Evolutionary conservation across 2,329 filamentous ascomycete genomes (phyloP), one percentile per base, ranked within the genome.

Genomic region (Juglanconis juglandina): DNA sequence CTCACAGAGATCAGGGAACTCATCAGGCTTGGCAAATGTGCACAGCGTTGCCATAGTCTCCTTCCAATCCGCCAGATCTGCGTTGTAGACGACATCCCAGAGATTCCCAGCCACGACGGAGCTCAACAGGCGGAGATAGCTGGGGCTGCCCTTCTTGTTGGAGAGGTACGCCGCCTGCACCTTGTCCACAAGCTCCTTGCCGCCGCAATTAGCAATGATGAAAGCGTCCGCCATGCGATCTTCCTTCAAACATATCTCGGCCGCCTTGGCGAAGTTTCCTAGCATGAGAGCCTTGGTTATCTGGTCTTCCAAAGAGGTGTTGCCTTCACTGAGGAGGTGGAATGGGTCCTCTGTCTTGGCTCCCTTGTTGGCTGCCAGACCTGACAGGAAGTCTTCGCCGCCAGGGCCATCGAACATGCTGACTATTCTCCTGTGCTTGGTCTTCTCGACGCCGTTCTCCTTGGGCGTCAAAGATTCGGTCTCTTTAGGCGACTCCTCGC

Each of bases 61-160:
- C 77, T 96, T 98, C 96, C 95, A 99, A 75, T 95, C 90, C 56
- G 84, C 83, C 50, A 99, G 79, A 70, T 97, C 91, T 7, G 94
- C 95, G 70, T 99, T 99, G 77, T 98, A 92, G 7, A 98, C 95
- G 50, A 98, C 85, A 76, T 99, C 95, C 95, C 94, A 98, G 1
- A 99, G 82, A 70, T 99, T 97, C 81, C 98, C 98, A 64, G 90
- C 88, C 60, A 96, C 93, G 55, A 99, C 91, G 5, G 94, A 96
- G 55, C 91, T 89, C 58, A 99, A 82, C 8, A 99, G 82, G 48
- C 96, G 89, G 59, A 98, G 80, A 70, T 99, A 99, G 76, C 94
- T 98, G 1, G 96, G 94, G 34, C 89, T 88, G 61, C 88, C 88
- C 7, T 85, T 83, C 74, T 93, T 92, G 69, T 89, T 89, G 60